A percentile compares a stretch with the other conserved stretches of the same genome.
Conservation (phyloP, 2,329 filamentous ascomycete species). For the Raffaelea arxii region DNA sequence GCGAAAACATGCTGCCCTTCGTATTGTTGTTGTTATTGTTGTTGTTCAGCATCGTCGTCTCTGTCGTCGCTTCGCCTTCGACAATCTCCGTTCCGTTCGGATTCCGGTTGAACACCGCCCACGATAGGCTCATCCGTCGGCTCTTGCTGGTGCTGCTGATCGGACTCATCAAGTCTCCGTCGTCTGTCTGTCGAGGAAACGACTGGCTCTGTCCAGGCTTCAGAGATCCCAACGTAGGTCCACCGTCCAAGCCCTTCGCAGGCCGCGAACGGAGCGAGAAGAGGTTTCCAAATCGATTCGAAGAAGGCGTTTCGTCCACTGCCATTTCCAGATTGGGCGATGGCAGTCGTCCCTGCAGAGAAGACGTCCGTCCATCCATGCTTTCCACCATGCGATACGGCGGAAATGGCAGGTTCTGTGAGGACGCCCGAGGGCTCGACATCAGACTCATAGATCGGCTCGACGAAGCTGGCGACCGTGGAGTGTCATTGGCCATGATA, state of each 20-base stretch:
- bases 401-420: constrained; percentile 47
- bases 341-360: constrained; percentile 26
- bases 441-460: constrained; percentile 45
- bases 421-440: constrained; percentile 53
- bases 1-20: constrained; percentile 28
- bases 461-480: constrained; percentile 53
- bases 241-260: constrained; percentile 50
- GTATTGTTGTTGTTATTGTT: too few species aligned
- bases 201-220: constrained; percentile 69
- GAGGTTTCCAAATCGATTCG: constrained; percentile 35
- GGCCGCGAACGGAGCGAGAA: constrained; percentile 52
- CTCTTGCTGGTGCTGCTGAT: constrained; percentile 27
- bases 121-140: constrained; percentile 50
- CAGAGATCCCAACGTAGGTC: constrained; percentile 57
- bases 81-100: constrained; percentile 35
- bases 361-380: constrained; percentile 34
- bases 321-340: constrained; percentile 26
- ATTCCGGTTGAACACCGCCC: constrained; percentile 47
- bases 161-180: constrained; percentile 41
- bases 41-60: constrained; percentile 19
- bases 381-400: constrained; percentile 32
- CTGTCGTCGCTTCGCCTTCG: constrained; percentile 20
- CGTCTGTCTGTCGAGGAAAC: constrained; percentile 54
- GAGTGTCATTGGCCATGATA: constrained; percentile 24
- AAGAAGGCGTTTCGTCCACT: constrained; percentile 16